Conservation (phyloP, 2,329 filamentous ascomycete species). For the Clarireedia monteithiana region DNA sequence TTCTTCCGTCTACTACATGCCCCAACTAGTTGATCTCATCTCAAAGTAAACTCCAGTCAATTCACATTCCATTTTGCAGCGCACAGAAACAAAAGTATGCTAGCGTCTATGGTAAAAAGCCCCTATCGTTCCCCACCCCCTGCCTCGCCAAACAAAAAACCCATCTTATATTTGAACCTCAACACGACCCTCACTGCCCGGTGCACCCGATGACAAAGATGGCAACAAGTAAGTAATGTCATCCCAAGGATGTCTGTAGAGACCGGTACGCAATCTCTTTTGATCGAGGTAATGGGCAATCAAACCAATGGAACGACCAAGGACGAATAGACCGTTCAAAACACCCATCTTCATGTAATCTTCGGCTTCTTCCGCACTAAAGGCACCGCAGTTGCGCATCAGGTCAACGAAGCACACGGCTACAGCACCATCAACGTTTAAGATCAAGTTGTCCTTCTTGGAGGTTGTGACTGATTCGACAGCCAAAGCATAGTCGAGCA, state of each 20-base stretch:
- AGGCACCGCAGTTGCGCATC: slow-evolving; percentile 94
- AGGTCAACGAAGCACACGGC: slow-evolving; percentile 98
- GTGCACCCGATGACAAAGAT: slow-evolving; percentile 62
- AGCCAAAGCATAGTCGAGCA: slow-evolving; percentile 96
- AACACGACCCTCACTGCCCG: slow-evolving; percentile 76
- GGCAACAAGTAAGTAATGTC: slow-evolving; percentile 94
- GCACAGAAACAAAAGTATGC: not conserved
- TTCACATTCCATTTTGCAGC: not conserved
- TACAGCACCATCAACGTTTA: slow-evolving; percentile 97
- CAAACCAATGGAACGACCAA: slow-evolving; percentile 93
- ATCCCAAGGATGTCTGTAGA: slow-evolving; percentile 99
- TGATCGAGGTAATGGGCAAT: slow-evolving; percentile 99
- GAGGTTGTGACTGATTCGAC: slow-evolving; percentile 97
- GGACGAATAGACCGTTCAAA: slow-evolving; percentile 97
- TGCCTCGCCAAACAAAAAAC: not conserved
- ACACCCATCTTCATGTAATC: slow-evolving; percentile 99
- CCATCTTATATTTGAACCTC: slow-evolving; percentile 63
- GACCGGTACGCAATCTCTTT: slow-evolving; percentile 96
- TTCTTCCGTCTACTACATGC: slow-evolving; percentile 14
- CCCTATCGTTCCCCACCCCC: not conserved
- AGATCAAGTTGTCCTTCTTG: slow-evolving; percentile 99
- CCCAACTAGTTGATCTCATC: not conserved
- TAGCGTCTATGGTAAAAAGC: not conserved
- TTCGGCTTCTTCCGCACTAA: slow-evolving; percentile 92
- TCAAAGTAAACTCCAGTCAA: not conserved